Base-by-base conservation (phyloP, 805 yeast genomes). In the Cyberlindnera maclurae region DNA sequence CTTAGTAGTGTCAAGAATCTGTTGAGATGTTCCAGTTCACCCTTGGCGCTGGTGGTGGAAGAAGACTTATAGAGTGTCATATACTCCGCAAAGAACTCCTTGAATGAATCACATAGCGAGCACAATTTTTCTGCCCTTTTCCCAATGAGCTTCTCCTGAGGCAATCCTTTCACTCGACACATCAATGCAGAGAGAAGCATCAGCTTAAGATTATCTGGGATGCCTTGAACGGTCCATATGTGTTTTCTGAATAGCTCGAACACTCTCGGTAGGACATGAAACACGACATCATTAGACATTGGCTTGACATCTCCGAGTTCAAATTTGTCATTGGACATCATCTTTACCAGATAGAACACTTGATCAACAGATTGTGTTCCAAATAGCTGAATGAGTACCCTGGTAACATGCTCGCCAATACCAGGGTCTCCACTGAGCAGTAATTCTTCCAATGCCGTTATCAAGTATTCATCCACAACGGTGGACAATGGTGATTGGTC, bases 11-110 rank as follows among this genome's bases (percentile, higher is more conserved):
- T 31, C 3, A 47, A 32, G 13, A 40, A 38, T 18, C 45, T 45
- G 24, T 45, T 49, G 22, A 53, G 32, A 28, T 43, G 39, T 26
- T 44, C 51, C 22, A 45, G 16, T 29, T 27, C 39, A 9, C 28
- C 28, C 6, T 29, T 16, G 13, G 15, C 26, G 13, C 7, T 27
- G 17, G 2, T n/a, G 17, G n/a, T n/a, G n/a, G n/a, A n/a, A n/a
- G 31, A 29, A 12, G 12, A 5, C 16, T 29, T 13, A 17, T 8
- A 5, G 35, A n/a, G 26, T 2, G 26, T 13, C n/a, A 41, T 28
- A 27, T 46, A 45, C 12, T 15, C 26, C 6, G 15, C 22, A 15
- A 42, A 43, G 24, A 40, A 40, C 6, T 28, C 15, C 15, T 22
- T 31, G 27, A 43, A 46, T 6, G 28, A 26, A 9, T 31, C 15